Evolutionary conservation across 768 basidiomycete genomes (phyloP).

Genomic region (Coprinopsis sp.): DNA sequence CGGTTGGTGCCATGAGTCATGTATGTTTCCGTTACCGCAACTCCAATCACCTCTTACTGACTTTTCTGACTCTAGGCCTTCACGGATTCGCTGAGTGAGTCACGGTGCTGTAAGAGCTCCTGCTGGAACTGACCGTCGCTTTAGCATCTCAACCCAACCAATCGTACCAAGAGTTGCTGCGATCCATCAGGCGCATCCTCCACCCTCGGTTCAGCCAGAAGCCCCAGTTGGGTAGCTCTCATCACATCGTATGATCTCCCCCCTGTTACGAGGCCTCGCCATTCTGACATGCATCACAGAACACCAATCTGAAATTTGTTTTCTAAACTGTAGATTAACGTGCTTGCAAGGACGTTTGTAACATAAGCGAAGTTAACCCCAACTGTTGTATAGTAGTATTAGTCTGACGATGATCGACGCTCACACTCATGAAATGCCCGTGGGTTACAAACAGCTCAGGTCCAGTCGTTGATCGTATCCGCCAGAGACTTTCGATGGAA

Average conservation of each 20-base stretch:
- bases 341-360: too few species aligned
- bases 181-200: constrained; percentile 50
- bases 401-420: too few species aligned
- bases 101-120: too few species aligned
- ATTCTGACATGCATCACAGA: constrained; percentile 19
- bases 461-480: too few species aligned
- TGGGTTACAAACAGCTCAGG: too few species aligned
- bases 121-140: background rate
- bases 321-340: too few species aligned
- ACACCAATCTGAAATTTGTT: constrained; percentile 31
- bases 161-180: constrained; percentile 61
- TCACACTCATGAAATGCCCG: too few species aligned
- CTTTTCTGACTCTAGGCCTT: constrained; percentile 46
- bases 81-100: constrained; percentile 42
- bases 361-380: too few species aligned
- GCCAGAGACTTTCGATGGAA: too few species aligned
- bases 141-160: constrained; percentile 49
- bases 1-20: constrained; percentile 78
- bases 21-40: constrained; percentile 36
- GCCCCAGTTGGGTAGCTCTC: constrained; percentile 70
- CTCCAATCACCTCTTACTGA: background rate
- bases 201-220: constrained; percentile 62
- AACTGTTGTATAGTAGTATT: too few species aligned
- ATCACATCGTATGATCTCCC: constrained; percentile 47
- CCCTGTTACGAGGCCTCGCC: background rate